Percentiles rank a stretch among this genome's conserved stretches.
Conservation (phyloP, 495 filamentous ascomycete genomes). For the Xylaria palmicola region DNA sequence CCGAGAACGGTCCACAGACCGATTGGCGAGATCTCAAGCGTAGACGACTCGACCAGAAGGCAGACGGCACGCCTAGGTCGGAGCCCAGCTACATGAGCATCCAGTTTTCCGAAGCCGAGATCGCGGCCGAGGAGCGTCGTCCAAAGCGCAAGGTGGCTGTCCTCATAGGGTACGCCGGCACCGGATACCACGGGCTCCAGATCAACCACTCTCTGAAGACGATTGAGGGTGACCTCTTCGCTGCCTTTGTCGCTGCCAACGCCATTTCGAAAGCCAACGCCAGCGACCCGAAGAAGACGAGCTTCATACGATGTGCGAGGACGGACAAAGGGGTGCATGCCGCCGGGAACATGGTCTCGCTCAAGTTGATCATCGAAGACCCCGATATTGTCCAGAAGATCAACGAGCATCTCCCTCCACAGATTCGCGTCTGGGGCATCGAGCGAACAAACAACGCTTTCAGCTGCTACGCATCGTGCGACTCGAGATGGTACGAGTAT, state of each 20-base stretch:
- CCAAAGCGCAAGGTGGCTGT: slow-evolving; percentile 97
- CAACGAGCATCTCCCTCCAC: slow-evolving; percentile 76
- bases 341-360: slow-evolving; percentile 90
- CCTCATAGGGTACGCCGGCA: slow-evolving; percentile 90
- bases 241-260: slow-evolving; percentile 82
- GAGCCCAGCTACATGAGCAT: slow-evolving; percentile 50
- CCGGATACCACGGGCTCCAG: slow-evolving; percentile 97
- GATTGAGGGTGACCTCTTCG: slow-evolving; percentile 95
- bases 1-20: slow-evolving; percentile 15
- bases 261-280: slow-evolving; percentile 97
- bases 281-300: slow-evolving; percentile 93
- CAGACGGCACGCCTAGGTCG: slow-evolving; percentile 46
- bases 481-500: slow-evolving; percentile 95
- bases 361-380: slow-evolving; percentile 96
- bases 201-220: slow-evolving; percentile 77
- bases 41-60: slow-evolving; percentile 33
- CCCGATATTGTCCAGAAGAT: slow-evolving; percentile 83
- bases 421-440: slow-evolving; percentile 93
- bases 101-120: slow-evolving; percentile 62
- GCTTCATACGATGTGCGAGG: slow-evolving; percentile 86
- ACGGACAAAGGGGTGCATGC: slow-evolving; percentile 99
- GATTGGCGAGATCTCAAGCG: slow-evolving; percentile 32
- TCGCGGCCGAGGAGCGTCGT: slow-evolving; percentile 75
- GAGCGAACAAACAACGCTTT: slow-evolving; percentile 80
- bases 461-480: slow-evolving; percentile 88